phyloP scores from a whole-genome alignment of 2,329 filamentous ascomycete species.

The Aureobasidium namibiae region DNA sequence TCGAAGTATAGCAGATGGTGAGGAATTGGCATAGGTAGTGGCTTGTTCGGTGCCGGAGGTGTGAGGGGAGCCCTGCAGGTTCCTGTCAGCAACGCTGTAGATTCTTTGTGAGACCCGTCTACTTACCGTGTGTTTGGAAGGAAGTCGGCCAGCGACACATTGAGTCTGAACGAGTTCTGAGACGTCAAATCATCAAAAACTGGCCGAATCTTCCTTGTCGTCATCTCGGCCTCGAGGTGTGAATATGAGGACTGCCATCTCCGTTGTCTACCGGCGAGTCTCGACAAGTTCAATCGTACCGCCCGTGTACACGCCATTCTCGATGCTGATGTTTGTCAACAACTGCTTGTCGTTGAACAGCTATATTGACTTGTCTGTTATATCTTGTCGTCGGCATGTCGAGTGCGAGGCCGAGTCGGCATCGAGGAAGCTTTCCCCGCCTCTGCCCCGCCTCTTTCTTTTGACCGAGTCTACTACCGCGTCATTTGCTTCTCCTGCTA shows the following conservation, averaged over 20 bases:
- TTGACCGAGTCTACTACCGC: not conserved
- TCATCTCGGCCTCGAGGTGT: constrained; percentile 37
- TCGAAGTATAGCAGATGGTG: constrained; percentile 89
- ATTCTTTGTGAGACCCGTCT: not conserved
- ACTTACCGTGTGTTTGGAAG: constrained; percentile 32
- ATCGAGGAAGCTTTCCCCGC: constrained; percentile 2
- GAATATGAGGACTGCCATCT: constrained; percentile 29
- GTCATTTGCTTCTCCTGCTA: not conserved
- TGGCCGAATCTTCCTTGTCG: constrained; percentile 39
- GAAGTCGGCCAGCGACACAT: constrained; percentile 51
- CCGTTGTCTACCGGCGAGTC: not conserved
- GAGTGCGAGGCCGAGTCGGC: not conserved
- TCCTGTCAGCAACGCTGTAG: not conserved
- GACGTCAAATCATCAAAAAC: constrained; percentile 52
- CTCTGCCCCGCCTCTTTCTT: not conserved
- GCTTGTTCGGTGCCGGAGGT: constrained; percentile 25
- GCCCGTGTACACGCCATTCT: not conserved
- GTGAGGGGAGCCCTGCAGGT: constrained; percentile 19
- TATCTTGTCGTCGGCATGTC: not conserved
- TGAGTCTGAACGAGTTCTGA: constrained; percentile 57
- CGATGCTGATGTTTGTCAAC: not conserved
- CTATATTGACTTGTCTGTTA: not conserved
- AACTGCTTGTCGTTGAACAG: not conserved
- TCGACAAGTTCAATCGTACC: not conserved
- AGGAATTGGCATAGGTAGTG: constrained; percentile 48